Conservation (phyloP, 75 land plant species). For the Adiantum capillusveneris region DNA sequence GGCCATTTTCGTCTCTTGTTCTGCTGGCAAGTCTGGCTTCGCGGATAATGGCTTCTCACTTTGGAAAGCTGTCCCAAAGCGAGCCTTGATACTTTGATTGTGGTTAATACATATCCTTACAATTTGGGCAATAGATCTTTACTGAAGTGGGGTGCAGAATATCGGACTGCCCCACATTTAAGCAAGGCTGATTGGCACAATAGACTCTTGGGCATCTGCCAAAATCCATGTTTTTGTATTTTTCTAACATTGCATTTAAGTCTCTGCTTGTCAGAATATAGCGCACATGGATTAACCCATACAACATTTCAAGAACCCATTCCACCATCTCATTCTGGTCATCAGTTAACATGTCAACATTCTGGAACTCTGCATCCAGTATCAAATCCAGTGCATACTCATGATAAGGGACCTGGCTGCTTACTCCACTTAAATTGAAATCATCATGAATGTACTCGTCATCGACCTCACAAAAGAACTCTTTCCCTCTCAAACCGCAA, state of each 20-base stretch:
- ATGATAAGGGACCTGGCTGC: conserved; percentile 50
- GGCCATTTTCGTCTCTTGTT: no score
- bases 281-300: no score
- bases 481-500: conserved; percentile 59
- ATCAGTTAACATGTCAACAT: no score
- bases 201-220: conserved; percentile 77
- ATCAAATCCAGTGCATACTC: conserved; percentile 57
- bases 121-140: conserved; percentile 71
- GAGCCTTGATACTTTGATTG: conserved; percentile 75
- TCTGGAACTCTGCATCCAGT: conserved; percentile 48
- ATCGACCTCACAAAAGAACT: conserved; percentile 59
- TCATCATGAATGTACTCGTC: conserved; percentile 64
- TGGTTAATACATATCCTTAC: conserved; percentile 71
- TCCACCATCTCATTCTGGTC: no score
- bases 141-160: conserved; percentile 63
- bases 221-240: conserved; percentile 63
- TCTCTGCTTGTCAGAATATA: no score
- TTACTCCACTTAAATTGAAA: conserved; percentile 51
- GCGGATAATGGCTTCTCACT: no score
- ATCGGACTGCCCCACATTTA: conserved; percentile 74
- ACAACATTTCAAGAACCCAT: no score
- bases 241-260: no score
- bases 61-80: no score
- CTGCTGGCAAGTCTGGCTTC: no score
- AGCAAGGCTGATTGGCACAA: conserved; percentile 72